Evolutionary conservation across 768 basidiomycete species (phyloP), one percentile per base, ranked within the genome.

Genomic region (Tylopilus balloui): DNA sequence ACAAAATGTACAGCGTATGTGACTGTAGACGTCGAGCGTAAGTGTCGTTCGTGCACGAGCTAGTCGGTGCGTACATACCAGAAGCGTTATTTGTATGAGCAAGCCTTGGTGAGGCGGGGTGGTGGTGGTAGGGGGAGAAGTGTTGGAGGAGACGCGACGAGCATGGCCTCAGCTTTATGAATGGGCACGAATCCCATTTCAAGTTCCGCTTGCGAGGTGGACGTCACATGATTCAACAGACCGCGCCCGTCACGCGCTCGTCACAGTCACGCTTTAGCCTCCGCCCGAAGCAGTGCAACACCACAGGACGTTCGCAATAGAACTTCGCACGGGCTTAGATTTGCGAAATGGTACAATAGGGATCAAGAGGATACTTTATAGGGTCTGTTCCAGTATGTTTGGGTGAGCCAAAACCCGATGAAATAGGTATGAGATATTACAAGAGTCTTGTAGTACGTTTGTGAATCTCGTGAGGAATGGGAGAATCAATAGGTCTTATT

Each of bases 211-310:
- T 51, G 54, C 25, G 42, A 45, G 39, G 35, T 53, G 50, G 51
- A 31, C 53, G 38, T 66, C 66, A 67, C 66, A 56, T 67, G 66
- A 63, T 53, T 67, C 57, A 67, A 67, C 66, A 66, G 66, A 67
- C 57, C 66, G 66, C 66, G 66, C 36, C 27, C 5, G 67, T 67
- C 67, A 67, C 66, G 66, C 65, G 65, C 57, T 25, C 0, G 62
- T 64, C 56, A 67, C 63, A 2, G 53, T 63, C 56, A 66, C 55
- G 40, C 48, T 45, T 37, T 56, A 59, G 25, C 25, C 9, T 27
- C 25, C 25, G 25, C 25, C 25, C 25, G 9, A 27, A n/a, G n/a
- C n/a, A n/a, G n/a, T n/a, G n/a, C n/a, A n/a, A n/a, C n/a, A n/a
- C n/a, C n/a, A n/a, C n/a, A n/a, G n/a, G n/a, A n/a, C n/a, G n/a